Evolutionary conservation across 345 rosid genomes (phyloP).

Genomic region (Euphorbia lathyris): DNA sequence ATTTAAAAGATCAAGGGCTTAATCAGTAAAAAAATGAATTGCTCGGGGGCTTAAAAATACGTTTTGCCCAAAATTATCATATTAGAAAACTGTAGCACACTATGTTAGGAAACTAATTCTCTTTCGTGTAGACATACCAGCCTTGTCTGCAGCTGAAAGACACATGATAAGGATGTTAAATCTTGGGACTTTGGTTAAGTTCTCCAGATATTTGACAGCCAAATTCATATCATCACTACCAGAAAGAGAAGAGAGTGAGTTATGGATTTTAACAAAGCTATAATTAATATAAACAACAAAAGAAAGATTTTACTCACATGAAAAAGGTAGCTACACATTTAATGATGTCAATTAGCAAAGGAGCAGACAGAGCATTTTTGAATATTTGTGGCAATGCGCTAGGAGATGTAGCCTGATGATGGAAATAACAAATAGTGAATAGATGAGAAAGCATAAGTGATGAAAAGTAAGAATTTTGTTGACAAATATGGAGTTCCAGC

Average conservation of each 20-base stretch:
- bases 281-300: not conserved
- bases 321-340: conserved; percentile 68
- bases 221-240: conserved; percentile 68
- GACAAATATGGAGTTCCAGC: not conserved
- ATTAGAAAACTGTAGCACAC: not conserved
- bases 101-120: not conserved
- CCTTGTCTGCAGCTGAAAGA: conserved; percentile 65
- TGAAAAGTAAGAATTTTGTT: not conserved
- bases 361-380: conserved; percentile 69
- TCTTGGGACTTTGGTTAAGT: conserved; percentile 82
- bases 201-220: conserved; percentile 66
- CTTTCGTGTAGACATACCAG: conserved; percentile 43
- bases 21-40: not conserved
- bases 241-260: conserved; percentile 15
- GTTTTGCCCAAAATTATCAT: not conserved
- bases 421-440: conserved; percentile 5
- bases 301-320: conserved; percentile 39
- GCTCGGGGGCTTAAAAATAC: too few species aligned
- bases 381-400: conserved; percentile 71
- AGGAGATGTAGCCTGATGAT: conserved; percentile 61
- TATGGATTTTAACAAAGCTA: not conserved
- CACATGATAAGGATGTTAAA: conserved; percentile 72
- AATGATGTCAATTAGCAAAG: conserved; percentile 64
- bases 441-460: not conserved
- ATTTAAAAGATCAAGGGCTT: too few species aligned